phyloP scores from a whole-genome alignment of 768 basidiomycete species.

The Leucocoprinus birnbaumii region DNA sequence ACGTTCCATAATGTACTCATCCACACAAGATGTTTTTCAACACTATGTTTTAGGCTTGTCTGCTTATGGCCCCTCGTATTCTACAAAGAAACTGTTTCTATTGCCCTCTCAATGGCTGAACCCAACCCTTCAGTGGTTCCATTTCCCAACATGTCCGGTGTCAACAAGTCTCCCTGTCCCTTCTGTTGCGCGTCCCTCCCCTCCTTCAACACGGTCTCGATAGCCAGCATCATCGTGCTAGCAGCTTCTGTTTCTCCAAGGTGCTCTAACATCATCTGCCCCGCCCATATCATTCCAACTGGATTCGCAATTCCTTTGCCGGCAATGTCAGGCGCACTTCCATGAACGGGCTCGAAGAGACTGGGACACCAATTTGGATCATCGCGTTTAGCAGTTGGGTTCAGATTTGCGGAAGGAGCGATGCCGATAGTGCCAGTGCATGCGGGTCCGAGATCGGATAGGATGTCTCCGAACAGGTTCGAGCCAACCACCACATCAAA shows the following conservation, averaged over 20 bases:
- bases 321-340: slow-evolving; percentile 56
- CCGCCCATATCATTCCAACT: slow-evolving; percentile 54
- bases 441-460: slow-evolving; percentile 54
- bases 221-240: slow-evolving; percentile 34
- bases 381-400: slow-evolving; percentile 29
- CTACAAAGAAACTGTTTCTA: not conserved
- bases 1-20: no score
- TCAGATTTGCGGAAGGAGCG: slow-evolving; percentile 51
- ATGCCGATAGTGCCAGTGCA: slow-evolving; percentile 55
- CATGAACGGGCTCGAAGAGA: slow-evolving; percentile 55
- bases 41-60: no score
- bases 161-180: slow-evolving; percentile 26
- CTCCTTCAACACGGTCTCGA: slow-evolving; percentile 31
- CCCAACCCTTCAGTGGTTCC: slow-evolving; percentile 34
- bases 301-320: slow-evolving; percentile 54
- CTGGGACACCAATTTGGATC: slow-evolving; percentile 42
- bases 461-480: slow-evolving; percentile 53
- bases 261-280: slow-evolving; percentile 51
- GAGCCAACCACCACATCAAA: slow-evolving; percentile 57
- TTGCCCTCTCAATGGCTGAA: slow-evolving; percentile 25
- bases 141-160: slow-evolving; percentile 35
- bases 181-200: slow-evolving; percentile 23
- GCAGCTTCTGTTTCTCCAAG: slow-evolving; percentile 39
- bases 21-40: no score
- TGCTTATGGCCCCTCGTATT: not conserved